Evolutionary conservation across 2,329 filamentous ascomycete species (phyloP), one percentile per base, ranked within the genome.

Genomic region (Diplodia corticola): DNA sequence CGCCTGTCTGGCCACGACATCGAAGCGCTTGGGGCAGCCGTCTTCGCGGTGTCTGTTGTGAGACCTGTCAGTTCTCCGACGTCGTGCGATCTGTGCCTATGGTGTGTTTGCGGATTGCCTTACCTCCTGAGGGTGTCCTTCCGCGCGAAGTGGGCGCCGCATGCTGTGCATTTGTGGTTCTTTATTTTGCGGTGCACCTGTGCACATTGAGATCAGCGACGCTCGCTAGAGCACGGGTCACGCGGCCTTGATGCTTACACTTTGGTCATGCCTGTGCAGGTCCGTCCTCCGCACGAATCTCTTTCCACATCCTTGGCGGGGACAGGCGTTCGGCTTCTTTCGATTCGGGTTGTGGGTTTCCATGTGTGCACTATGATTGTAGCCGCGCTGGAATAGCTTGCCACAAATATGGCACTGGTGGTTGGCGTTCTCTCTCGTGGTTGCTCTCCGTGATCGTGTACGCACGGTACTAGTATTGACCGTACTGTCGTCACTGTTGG

Each of bases 281-380:
- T 96, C 93, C 1, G 92, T 93, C 78, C 90, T 93, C 71, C 93
- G 86, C 20, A 92, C 91, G 77, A 96, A 96, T 61, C 86, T 86
- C 79, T 90, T 92, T 70, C 80, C 83, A 78, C 93, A 97, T 63
- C 84, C 85, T 2, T 83, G 77, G 33, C 87, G 80, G 1, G 80
- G 80, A 77, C 93, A 96, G 1, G 84, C 82, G 72, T 92, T 90
- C 0, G 89, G 88, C 72, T 91, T 91, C 71, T 87, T 86, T 66
- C 90, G 84, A 67, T 86, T 84, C 15, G 91, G 88, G 73, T 95
- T 88, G 74, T 97, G 93, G 0, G 89, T 93, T 73, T 93, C 89
- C 84, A 93, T 85, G 76, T 96, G 93, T 33, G 92, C 90, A 73
- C 91, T 93, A 80, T 89, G 92, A 78, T 96, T 96, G 80, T 94